These are phyloP conservation scores for Colletotrichum theobromicola DNA, from an alignment of 2,329 filamentous ascomycete genomes.

Conservation along the genomic window DNA sequence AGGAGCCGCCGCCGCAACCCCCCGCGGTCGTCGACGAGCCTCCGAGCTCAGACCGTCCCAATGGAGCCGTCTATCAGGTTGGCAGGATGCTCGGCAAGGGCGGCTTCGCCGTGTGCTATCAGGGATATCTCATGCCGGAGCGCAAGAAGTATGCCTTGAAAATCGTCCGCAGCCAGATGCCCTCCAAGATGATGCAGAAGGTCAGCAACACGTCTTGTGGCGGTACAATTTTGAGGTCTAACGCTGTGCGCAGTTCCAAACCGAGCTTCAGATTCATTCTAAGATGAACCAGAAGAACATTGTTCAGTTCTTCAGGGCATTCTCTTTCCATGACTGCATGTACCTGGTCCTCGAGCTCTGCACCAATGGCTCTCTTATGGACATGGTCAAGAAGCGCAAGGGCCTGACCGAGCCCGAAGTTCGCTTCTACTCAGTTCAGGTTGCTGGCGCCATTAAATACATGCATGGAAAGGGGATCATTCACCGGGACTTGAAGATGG, in stretches of 20 bases:
- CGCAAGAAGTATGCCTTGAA: constrained; percentile 77
- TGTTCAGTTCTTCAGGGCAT: constrained; percentile 93
- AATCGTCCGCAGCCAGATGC: constrained; percentile 85
- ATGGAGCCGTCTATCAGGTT: constrained; percentile 76
- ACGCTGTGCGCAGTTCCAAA: constrained; percentile 61
- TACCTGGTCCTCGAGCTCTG: constrained; percentile 95
- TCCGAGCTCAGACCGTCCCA: constrained; percentile 70
- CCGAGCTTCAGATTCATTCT: constrained; percentile 95
- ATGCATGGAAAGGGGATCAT: constrained; percentile 96
- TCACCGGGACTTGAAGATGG: constrained; percentile 96
- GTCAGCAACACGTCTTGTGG: constrained; percentile 44
- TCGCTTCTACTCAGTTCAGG: constrained; percentile 90
- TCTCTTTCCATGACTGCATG: constrained; percentile 86
- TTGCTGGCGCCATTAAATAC: constrained; percentile 97
- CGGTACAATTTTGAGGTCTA: background rate
- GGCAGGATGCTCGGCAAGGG: constrained; percentile 80
- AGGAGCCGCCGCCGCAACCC: constrained; percentile 71
- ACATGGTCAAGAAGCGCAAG: constrained; percentile 93
- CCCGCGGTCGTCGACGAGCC: constrained; percentile 65
- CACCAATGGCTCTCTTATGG: constrained; percentile 94
- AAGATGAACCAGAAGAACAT: constrained; percentile 97
- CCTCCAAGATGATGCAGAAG: constrained; percentile 84
- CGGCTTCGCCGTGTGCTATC: constrained; percentile 83
- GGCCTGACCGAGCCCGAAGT: constrained; percentile 94
- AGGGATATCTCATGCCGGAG: constrained; percentile 69